Conservation (phyloP, 2,329 filamentous ascomycete species). For the Aspergillus tamarii region DNA sequence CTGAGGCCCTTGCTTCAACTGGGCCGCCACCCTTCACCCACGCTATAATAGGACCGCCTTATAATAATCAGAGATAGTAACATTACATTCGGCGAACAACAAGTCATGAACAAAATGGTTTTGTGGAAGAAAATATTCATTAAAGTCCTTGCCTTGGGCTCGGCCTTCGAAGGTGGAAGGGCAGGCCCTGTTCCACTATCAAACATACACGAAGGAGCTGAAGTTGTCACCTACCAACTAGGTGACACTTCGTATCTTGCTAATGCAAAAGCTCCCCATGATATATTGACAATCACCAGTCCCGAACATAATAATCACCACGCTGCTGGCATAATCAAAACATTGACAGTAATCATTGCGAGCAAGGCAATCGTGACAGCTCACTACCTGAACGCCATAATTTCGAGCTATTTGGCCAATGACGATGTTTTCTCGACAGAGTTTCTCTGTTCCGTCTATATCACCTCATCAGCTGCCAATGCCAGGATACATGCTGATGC, state of each 20-base stretch:
- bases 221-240: conserved; percentile 6
- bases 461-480: conserved; percentile 1
- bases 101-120: background rate
- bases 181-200: background rate
- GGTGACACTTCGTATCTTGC: conserved; percentile 11
- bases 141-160: background rate
- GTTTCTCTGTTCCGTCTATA: conserved; percentile 17
- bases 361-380: conserved; percentile 14
- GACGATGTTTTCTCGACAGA: conserved; percentile 18
- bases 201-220: background rate
- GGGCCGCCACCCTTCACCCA: too few relatives aligned
- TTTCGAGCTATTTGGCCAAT: conserved; percentile 8
- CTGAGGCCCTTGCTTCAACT: background rate
- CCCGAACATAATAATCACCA: too few relatives aligned
- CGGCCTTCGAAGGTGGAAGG: background rate
- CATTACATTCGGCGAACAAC: background rate
- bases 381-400: background rate
- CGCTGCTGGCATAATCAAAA: background rate
- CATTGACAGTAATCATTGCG: conserved; percentile 11
- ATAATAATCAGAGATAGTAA: background rate
- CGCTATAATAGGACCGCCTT: too few relatives aligned
- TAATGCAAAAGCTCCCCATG: conserved; percentile 6
- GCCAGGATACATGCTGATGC: background rate
- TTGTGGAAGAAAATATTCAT: background rate
- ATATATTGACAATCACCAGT: background rate